phyloP scores from a whole-genome alignment of 2,329 filamentous ascomycete species.

The Fusarium aywerte region DNA sequence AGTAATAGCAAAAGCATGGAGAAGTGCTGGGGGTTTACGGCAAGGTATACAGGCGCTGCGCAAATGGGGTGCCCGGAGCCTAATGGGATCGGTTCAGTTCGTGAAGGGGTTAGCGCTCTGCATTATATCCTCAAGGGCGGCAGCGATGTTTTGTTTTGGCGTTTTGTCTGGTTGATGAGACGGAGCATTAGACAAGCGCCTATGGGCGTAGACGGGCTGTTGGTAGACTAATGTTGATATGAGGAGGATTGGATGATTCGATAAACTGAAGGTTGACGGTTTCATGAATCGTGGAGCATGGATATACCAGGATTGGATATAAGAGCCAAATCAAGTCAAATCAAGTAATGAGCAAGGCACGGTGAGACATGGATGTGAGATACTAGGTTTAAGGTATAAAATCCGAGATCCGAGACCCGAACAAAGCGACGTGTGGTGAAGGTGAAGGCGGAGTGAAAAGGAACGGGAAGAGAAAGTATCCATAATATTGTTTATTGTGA shows the following conservation, averaged over 20 bases:
- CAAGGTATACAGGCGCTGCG: conserved; percentile 1
- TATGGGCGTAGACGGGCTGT: conserved; percentile 12
- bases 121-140: conserved; percentile 23
- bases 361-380: conserved; percentile 8
- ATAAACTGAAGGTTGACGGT: conserved; percentile 7
- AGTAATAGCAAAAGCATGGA: conserved; percentile 19
- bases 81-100: conserved; percentile 31
- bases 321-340: conserved; percentile 3
- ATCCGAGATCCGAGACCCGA: background rate
- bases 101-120: conserved; percentile 7
- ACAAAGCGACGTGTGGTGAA: background rate
- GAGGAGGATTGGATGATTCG: conserved; percentile 3
- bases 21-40: background rate
- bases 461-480: background rate
- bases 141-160: conserved; percentile 33
- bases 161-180: conserved; percentile 23
- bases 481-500: conserved; percentile 14
- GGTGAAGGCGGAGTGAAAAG: background rate
- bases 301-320: conserved; percentile 35
- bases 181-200: conserved; percentile 33
- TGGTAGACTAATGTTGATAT: conserved; percentile 21
- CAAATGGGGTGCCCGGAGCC: conserved; percentile 1
- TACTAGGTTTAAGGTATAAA: conserved; percentile 1
- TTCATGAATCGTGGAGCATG: conserved; percentile 15
- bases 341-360: conserved; percentile 11